Conservation (phyloP, 768 basidiomycete species). For the Russula olivacea region DNA sequence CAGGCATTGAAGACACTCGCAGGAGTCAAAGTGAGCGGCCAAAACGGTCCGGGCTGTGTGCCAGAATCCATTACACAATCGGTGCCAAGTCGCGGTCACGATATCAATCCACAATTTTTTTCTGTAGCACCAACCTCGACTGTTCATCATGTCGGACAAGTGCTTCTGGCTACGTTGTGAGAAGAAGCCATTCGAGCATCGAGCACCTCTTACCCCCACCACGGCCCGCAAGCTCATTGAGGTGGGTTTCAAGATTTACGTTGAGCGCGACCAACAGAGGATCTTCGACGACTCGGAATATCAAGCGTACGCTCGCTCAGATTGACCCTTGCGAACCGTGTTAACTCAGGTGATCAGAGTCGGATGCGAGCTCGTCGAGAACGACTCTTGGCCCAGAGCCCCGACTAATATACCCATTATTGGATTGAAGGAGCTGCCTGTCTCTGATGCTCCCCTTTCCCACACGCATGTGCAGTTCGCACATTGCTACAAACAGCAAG, state of each 20-base stretch:
- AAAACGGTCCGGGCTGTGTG: neutral
- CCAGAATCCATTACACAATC: conserved; percentile 2
- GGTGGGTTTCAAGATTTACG: conserved; percentile 82
- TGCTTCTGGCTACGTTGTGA: conserved; percentile 94
- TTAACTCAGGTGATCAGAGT: conserved; percentile 46
- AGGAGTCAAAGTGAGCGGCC: neutral
- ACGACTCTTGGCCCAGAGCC: conserved; percentile 85
- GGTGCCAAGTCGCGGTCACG: too few relatives aligned
- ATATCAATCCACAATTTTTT: neutral
- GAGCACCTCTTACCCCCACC: conserved; percentile 88
- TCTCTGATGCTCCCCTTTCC: conserved; percentile 71
- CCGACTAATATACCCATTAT: conserved; percentile 74
- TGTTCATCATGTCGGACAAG: conserved; percentile 40
- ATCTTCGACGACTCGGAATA: conserved; percentile 94
- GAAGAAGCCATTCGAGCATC: conserved; percentile 90
- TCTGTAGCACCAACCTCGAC: neutral
- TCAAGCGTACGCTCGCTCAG: conserved; percentile 61
- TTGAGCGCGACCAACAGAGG: conserved; percentile 90
- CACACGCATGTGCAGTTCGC: conserved; percentile 99
- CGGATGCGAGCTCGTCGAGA: conserved; percentile 80
- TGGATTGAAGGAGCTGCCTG: conserved; percentile 93
- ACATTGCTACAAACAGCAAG: conserved; percentile 95
- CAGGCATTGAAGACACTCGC: conserved; percentile 32
- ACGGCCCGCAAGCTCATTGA: conserved; percentile 85
- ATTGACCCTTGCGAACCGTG: conserved; percentile 4